Conservation (phyloP, 331 rosid species). For the Cydonia oblonga region DNA sequence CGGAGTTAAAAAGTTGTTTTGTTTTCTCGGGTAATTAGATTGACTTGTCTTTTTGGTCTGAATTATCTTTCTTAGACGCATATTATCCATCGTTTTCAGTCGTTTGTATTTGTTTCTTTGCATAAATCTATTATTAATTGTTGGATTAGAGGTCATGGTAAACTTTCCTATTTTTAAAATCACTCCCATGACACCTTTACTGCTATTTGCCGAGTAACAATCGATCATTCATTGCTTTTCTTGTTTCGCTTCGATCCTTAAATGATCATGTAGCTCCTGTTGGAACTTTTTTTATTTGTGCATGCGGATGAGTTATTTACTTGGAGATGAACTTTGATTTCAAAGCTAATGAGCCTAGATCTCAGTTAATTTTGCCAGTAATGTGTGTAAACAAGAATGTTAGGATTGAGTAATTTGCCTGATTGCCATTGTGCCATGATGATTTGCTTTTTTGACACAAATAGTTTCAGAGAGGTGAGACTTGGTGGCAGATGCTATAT, state of each 20-base stretch:
- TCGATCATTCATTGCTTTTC: not conserved
- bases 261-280: not conserved
- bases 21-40: not conserved
- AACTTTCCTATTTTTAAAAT: too few relatives aligned
- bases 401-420: too few relatives aligned
- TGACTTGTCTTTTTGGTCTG: not conserved
- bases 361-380: not conserved
- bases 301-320: not conserved
- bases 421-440: too few relatives aligned
- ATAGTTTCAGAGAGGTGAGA: too few relatives aligned
- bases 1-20: not conserved
- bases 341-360: not conserved
- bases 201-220: not conserved
- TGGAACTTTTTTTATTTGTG: not conserved
- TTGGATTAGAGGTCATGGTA: too few relatives aligned
- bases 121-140: not conserved
- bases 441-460: too few relatives aligned
- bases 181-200: not conserved
- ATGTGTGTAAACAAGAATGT: not conserved
- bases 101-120: not conserved
- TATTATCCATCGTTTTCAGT: not conserved
- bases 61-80: not conserved
- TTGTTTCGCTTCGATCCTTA: not conserved
- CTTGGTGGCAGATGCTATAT: too few relatives aligned
- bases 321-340: not conserved